These are phyloP conservation scores for Phylloporus arenicola DNA, from an alignment of 768 basidiomycete genomes.

Conservation along the genomic window DNA sequence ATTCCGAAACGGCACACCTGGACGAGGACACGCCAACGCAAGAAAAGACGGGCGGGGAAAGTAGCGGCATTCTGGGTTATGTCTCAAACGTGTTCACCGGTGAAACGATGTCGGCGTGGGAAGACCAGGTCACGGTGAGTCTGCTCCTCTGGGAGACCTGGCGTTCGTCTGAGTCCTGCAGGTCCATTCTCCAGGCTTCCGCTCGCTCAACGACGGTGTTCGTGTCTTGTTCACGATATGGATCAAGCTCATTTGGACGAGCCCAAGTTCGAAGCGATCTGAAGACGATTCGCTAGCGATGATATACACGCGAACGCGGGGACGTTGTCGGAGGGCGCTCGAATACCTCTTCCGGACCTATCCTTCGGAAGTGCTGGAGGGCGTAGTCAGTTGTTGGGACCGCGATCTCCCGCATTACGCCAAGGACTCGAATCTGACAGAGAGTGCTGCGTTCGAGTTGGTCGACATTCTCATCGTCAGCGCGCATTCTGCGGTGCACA, in stretches of 20 bases:
- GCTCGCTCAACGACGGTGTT: conserved; percentile 75
- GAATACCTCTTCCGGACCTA: conserved; percentile 83
- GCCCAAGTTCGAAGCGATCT: conserved; percentile 42
- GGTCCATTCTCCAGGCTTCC: conserved; percentile 71
- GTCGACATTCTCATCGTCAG: conserved; percentile 79
- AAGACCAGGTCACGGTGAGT: conserved; percentile 58
- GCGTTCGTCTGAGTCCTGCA: conserved; percentile 7
- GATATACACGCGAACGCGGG: conserved; percentile 60
- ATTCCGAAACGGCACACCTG: conserved; percentile 40
- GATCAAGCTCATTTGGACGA: conserved; percentile 52
- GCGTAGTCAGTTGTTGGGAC: conserved; percentile 79
- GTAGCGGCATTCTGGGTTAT: conserved; percentile 75
- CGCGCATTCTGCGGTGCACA: conserved; percentile 81
- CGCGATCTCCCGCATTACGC: conserved; percentile 44
- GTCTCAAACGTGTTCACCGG: conserved; percentile 88
- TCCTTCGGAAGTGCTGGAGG: conserved; percentile 78
- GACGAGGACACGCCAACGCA: conserved; percentile 52
- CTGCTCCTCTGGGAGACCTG: background rate
- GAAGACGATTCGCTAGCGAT: conserved; percentile 64
- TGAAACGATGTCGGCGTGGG: conserved; percentile 46
- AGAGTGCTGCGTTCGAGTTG: conserved; percentile 67
- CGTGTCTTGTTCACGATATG: conserved; percentile 75
- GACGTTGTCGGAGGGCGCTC: conserved; percentile 70
- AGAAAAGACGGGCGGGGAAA: conserved; percentile 52
- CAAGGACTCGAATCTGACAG: conserved; percentile 36